Evolutionary conservation across 495 filamentous ascomycete species (phyloP).

Genomic region (Apodospora peruviana): DNA sequence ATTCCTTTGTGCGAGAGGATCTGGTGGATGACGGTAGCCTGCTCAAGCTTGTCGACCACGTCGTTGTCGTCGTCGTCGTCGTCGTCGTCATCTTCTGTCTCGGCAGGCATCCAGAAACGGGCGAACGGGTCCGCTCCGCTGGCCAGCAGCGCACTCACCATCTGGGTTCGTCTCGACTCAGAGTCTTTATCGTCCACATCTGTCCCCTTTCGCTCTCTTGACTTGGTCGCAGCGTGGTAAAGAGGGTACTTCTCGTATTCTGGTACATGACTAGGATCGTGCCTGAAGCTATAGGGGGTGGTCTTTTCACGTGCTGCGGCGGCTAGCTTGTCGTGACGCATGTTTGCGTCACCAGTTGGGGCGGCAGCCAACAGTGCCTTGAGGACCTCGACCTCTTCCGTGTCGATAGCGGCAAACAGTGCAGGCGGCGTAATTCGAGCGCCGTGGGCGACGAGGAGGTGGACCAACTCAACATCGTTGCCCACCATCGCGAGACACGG

Average conservation of each 20-base stretch:
- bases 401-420: slow-evolving; percentile 4
- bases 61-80: not conserved
- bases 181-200: too few species aligned
- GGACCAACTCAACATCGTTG: slow-evolving; percentile 1
- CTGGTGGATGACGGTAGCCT: slow-evolving; percentile 16
- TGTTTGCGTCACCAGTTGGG: not conserved
- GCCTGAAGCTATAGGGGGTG: too few species aligned
- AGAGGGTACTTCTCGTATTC: slow-evolving; percentile 2
- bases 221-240: slow-evolving; percentile 3
- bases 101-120: not conserved
- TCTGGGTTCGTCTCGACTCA: too few species aligned
- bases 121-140: slow-evolving; percentile 18
- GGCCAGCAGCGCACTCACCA: slow-evolving; percentile 20
- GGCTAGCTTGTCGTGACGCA: not conserved
- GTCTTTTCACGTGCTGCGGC: not conserved
- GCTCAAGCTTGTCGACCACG: too few species aligned
- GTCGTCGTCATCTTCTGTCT: not conserved
- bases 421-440: not conserved
- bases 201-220: too few species aligned
- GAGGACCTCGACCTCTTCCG: not conserved
- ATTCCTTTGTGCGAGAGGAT: slow-evolving; percentile 2
- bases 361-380: not conserved
- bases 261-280: too few species aligned
- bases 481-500: slow-evolving; percentile 2
- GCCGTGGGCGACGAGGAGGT: slow-evolving; percentile 2